Conservation (phyloP, 805 yeast genomes). For the Candida ficus region DNA sequence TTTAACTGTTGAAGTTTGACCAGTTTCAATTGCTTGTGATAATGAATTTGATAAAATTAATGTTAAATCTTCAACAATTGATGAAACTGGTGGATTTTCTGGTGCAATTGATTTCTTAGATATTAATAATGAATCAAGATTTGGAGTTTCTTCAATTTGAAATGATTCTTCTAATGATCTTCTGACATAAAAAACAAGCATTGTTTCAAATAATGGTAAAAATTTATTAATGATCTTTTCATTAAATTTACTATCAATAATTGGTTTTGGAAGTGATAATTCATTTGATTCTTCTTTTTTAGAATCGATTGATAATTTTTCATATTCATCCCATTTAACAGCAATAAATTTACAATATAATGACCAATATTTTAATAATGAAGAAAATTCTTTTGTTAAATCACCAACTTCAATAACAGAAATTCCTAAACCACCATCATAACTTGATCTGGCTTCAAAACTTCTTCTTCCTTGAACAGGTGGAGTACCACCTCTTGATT, state of each 20-base stretch:
- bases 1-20: slow-evolving; percentile 52
- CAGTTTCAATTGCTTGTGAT: slow-evolving; percentile 64
- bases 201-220: slow-evolving; percentile 56
- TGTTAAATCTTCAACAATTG: slow-evolving; percentile 82
- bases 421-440: slow-evolving; percentile 30
- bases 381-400: slow-evolving; percentile 61
- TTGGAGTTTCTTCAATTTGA: slow-evolving; percentile 73
- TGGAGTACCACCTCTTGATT: slow-evolving; percentile 5
- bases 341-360: slow-evolving; percentile 70
- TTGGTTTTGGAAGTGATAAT: slow-evolving; percentile 45
- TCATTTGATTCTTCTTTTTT: slow-evolving; percentile 9
- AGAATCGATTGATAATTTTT: slow-evolving; percentile 11
- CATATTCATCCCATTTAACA: slow-evolving; percentile 55
- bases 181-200: slow-evolving; percentile 63
- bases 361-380: slow-evolving; percentile 83
- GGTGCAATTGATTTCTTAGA: slow-evolving; percentile 30
- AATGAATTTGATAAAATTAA: slow-evolving; percentile 66
- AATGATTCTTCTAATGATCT: slow-evolving; percentile 80
- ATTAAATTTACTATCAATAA: slow-evolving; percentile 49
- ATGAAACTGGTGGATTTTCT: slow-evolving; percentile 65
- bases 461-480: slow-evolving; percentile 16
- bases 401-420: slow-evolving; percentile 66
- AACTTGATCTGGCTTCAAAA: slow-evolving; percentile 27
- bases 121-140: slow-evolving; percentile 32
- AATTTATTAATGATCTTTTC: slow-evolving; percentile 48